Evolutionary conservation across 75 land plant genomes (phyloP), one percentile per base, ranked within the genome.

Genomic region (Cupressus sempervirens): DNA sequence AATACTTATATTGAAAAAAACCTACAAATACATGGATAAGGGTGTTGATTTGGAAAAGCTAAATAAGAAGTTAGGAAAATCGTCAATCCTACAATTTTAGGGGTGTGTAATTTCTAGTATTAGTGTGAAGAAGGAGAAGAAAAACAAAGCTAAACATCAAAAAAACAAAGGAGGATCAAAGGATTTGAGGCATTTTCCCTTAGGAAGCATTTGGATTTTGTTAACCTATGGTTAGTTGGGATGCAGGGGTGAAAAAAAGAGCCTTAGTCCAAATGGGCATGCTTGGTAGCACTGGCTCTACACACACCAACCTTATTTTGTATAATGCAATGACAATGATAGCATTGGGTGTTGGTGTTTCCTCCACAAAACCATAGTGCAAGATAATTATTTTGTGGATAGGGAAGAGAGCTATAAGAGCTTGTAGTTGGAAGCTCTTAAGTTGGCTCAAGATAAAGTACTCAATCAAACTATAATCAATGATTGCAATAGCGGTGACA

Each of bases 191-290:
- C 76, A 68, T 58, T 45, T 67, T 48, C 81, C 85, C 77, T 83
- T 85, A 43, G 84, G 84, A 15, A 84, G 84, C 38, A 84, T 91
- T 30, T 97, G 96, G 96, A 86, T 97, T 54, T 97, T 98, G 82
- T 89, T 96, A 88, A 88, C 88, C 20, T 97, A 98, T 89, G 95
- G 94, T 12, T 90, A 90, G 76, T 40, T 87, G 76, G 91, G 89
- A 13, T 97, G 99, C 83, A 94, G 92, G 11, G 89, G 88, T 15
- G 85, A 76, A 3, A 89, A 88, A 14, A 67, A 86, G 13, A 88
- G 84, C 0, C 73, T 89, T 41, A 86, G 53, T 36, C 87, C 90
- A 34, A 81, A 86, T 32, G 85, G 92, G 52, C 99, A 97, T 88
- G 91, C 94, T 11, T 76, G 88, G 86, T 62, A 86, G 58, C 99